Conservation (phyloP, 2,329 filamentous ascomycete species). For the Alternaria panax region DNA sequence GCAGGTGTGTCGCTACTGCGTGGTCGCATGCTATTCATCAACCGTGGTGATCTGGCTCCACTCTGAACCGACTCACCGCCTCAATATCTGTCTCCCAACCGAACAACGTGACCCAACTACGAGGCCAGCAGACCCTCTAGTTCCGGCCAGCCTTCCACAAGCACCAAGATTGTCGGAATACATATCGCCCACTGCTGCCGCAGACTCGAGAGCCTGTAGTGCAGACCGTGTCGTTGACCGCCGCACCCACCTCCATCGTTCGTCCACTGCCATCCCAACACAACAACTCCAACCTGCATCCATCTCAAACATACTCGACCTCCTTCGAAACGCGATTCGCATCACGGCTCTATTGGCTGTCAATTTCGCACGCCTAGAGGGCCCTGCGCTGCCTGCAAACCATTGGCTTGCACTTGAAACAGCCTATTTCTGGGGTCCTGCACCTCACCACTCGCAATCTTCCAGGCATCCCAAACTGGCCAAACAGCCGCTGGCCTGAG, state of each 20-base stretch:
- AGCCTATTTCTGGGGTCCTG: slow-evolving; percentile 43
- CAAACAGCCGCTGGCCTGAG: slow-evolving; percentile 42
- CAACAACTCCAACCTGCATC: slow-evolving; percentile 24
- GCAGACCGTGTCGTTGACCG: slow-evolving; percentile 15
- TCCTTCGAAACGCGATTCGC: slow-evolving; percentile 43
- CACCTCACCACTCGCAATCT: slow-evolving; percentile 36
- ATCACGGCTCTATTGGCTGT: slow-evolving; percentile 42
- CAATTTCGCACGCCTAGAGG: slow-evolving; percentile 38
- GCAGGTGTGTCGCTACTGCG: slow-evolving; percentile 59
- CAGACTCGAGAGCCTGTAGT: slow-evolving; percentile 15
- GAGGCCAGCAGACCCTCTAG: slow-evolving; percentile 32
- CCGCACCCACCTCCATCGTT: slow-evolving; percentile 14
- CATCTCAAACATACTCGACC: slow-evolving; percentile 40
- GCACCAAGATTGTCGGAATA: slow-evolving; percentile 20
- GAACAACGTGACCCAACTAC: slow-evolving; percentile 36
- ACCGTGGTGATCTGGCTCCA: slow-evolving; percentile 29
- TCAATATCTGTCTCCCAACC: slow-evolving; percentile 28
- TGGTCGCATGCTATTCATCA: slow-evolving; percentile 45
- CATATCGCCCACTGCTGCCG: slow-evolving; percentile 28
- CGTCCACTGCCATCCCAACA: background rate
- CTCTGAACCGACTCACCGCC: slow-evolving; percentile 41
- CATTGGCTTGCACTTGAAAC: slow-evolving; percentile 48
- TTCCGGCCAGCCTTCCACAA: slow-evolving; percentile 22
- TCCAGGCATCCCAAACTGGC: slow-evolving; percentile 36
- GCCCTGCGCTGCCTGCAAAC: slow-evolving; percentile 31